phyloP scores from a whole-genome alignment of 177 flowering plant genomes.

The Tripterygium wilfordii region DNA sequence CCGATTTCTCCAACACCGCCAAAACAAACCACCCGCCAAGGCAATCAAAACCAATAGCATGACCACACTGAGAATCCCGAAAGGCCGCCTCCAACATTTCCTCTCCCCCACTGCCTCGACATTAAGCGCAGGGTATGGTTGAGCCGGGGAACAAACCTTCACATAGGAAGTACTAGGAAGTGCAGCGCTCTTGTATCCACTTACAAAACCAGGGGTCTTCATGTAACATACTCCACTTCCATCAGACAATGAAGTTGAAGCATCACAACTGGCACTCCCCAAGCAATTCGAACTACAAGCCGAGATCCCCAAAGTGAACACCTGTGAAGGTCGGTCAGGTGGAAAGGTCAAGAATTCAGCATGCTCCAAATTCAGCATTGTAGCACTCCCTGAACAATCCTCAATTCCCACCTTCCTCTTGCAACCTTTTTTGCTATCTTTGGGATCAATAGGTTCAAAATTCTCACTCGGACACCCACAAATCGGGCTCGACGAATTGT shows the following conservation, averaged over 20 bases:
- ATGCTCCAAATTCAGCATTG: conserved; percentile 50
- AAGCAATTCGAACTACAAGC: conserved; percentile 67
- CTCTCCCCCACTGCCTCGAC: not conserved
- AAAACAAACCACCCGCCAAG: conserved; percentile 61
- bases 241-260: conserved; percentile 63
- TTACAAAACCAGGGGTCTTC: conserved; percentile 41
- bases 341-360: conserved; percentile 54
- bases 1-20: conserved; percentile 53
- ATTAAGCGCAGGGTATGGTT: conserved; percentile 31
- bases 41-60: conserved; percentile 35
- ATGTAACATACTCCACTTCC: conserved; percentile 69
- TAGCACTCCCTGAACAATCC: conserved; percentile 40
- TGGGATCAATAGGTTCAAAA: conserved; percentile 54
- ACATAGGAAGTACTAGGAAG: conserved; percentile 66
- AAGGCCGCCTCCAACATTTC: conserved; percentile 19
- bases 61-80: conserved; percentile 43
- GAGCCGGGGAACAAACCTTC: conserved; percentile 59
- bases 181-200: conserved; percentile 66
- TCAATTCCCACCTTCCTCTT: conserved; percentile 55
- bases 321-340: conserved; percentile 41
- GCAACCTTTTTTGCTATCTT: conserved; percentile 67
- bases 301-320: conserved; percentile 34
- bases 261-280: conserved; percentile 38
- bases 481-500: conserved; percentile 45
- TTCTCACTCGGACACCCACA: conserved; percentile 76